phyloP scores from a whole-genome alignment of 2,329 filamentous ascomycete genomes.

The Periconia sp. region DNA sequence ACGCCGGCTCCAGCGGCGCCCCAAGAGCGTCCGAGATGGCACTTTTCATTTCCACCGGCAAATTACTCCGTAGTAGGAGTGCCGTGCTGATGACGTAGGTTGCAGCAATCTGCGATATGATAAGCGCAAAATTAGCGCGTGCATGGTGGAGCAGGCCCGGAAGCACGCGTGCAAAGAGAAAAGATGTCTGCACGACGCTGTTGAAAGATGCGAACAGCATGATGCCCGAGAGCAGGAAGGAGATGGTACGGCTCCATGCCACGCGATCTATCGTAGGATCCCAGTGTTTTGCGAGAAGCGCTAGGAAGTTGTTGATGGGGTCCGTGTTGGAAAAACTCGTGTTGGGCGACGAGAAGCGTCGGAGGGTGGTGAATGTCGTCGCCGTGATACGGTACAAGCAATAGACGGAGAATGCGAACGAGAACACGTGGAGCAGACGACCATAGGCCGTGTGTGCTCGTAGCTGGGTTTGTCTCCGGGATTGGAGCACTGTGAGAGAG shows the following conservation, averaged over 20 bases:
- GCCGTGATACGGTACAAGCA: slow-evolving; percentile 81
- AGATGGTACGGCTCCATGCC: slow-evolving; percentile 83
- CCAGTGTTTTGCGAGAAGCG: slow-evolving; percentile 79
- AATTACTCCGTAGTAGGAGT: slow-evolving; percentile 73
- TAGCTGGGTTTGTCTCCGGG: slow-evolving; percentile 63
- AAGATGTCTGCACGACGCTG: slow-evolving; percentile 81
- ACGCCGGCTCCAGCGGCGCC: slow-evolving; percentile 70
- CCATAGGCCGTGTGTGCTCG: slow-evolving; percentile 69
- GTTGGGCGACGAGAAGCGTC: slow-evolving; percentile 56
- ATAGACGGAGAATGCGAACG: slow-evolving; percentile 75
- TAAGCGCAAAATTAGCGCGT: slow-evolving; percentile 75
- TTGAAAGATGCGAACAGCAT: slow-evolving; percentile 82
- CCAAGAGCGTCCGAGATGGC: slow-evolving; percentile 77
- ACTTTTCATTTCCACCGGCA: slow-evolving; percentile 74
- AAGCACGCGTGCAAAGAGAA: slow-evolving; percentile 74
- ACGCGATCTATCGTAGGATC: slow-evolving; percentile 79
- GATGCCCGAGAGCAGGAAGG: slow-evolving; percentile 78
- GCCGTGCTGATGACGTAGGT: slow-evolving; percentile 84
- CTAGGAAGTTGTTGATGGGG: slow-evolving; percentile 81
- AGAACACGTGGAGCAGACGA: slow-evolving; percentile 62
- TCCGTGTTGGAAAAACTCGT: slow-evolving; percentile 69
- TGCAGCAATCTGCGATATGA: slow-evolving; percentile 78
- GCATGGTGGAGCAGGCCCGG: slow-evolving; percentile 72
- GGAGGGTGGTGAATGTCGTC: slow-evolving; percentile 68
- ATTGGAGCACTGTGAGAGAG: slow-evolving; percentile 65